phyloP scores from a whole-genome alignment of 75 land plant genomes.

The Chamaecyparis obtusa region DNA sequence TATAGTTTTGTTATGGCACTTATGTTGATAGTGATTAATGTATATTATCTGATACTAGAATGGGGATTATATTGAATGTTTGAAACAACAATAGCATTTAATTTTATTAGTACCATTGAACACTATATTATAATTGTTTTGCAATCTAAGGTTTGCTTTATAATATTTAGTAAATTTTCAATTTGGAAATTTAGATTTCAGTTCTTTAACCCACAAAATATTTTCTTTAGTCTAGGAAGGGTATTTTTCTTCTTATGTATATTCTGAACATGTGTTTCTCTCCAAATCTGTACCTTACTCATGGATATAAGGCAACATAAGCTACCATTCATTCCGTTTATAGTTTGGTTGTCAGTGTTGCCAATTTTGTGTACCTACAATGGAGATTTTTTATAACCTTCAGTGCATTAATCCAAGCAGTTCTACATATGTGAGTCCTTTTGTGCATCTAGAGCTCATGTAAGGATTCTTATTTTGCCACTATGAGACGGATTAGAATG shows the following conservation, averaged over 20 bases:
- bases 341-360: neutral
- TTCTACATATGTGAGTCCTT: neutral
- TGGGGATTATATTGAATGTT: neutral
- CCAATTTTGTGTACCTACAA: neutral
- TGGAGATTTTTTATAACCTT: neutral
- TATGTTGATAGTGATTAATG: neutral
- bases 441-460: neutral
- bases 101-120: neutral
- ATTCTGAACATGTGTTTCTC: neutral
- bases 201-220: too few relatives aligned
- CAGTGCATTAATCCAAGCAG: neutral
- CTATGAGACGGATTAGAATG: neutral
- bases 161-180: too few relatives aligned
- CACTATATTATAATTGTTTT: neutral
- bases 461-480: neutral
- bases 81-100: neutral
- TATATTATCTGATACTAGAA: neutral
- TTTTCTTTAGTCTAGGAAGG: neutral
- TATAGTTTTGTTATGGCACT: neutral
- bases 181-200: too few relatives aligned
- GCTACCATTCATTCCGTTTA: neutral
- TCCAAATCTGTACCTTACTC: neutral
- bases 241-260: neutral
- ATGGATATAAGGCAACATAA: neutral
- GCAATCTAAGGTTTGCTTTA: neutral